Evolutionary conservation across 495 filamentous ascomycete genomes (phyloP).

Genomic region (Parachaetomium inaequale): DNA sequence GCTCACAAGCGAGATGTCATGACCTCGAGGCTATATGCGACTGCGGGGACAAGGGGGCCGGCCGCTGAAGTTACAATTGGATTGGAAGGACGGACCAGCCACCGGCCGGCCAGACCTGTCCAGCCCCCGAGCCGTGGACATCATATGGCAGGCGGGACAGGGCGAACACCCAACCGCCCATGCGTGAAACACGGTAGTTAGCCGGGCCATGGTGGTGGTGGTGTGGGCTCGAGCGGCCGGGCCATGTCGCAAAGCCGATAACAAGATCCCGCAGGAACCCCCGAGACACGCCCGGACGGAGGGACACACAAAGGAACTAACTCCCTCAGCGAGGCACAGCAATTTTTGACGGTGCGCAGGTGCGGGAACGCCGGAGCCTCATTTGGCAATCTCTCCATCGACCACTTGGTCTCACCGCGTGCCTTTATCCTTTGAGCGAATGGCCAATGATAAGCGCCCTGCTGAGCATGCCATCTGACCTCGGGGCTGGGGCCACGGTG

Average conservation of each 20-base stretch:
- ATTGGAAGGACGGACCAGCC: too few species aligned
- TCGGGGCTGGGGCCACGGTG: neutral
- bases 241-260: conserved; percentile 9
- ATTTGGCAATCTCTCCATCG: neutral
- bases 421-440: neutral
- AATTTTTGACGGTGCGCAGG: too few species aligned
- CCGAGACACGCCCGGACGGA: neutral
- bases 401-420: conserved; percentile 13
- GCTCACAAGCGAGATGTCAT: neutral
- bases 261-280: neutral
- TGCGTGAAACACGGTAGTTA: too few species aligned
- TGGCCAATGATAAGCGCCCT: conserved; percentile 1
- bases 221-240: conserved; percentile 1
- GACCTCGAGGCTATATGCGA: neutral
- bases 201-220: conserved; percentile 4
- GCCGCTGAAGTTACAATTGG: neutral
- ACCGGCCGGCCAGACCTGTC: neutral
- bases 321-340: neutral
- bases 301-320: neutral
- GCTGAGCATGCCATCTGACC: conserved; percentile 19
- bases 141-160: neutral
- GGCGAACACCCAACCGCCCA: neutral
- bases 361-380: neutral
- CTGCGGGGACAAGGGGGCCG: neutral
- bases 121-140: too few species aligned